These are phyloP conservation scores for Halophytophthora batemanensis DNA, from an alignment of 352 stramenopile species.

Conservation along the genomic window DNA sequence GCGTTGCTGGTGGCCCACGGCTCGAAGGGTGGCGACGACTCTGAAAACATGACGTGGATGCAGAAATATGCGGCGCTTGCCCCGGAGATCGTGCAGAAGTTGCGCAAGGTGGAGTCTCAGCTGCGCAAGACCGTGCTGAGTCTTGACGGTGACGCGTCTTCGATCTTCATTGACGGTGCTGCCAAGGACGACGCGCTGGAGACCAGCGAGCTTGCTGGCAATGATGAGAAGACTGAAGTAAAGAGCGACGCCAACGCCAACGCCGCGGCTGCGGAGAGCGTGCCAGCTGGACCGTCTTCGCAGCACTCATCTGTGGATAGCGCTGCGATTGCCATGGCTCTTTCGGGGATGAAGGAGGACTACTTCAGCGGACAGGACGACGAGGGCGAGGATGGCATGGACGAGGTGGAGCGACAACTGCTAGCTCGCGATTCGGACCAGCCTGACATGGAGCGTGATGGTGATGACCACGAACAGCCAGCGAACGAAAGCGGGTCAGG, in stretches of 20 bases:
- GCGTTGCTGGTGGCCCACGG: conserved; percentile 33
- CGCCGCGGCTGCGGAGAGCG: conserved; percentile 1
- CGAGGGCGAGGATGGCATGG: conserved; percentile 17
- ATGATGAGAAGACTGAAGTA: conserved; percentile 1
- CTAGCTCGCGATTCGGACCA: conserved; percentile 17
- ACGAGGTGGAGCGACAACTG: conserved; percentile 13
- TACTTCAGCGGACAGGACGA: conserved; percentile 30
- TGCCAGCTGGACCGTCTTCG: conserved; percentile 14
- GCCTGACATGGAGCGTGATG: conserved; percentile 25
- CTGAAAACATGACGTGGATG: conserved; percentile 34
- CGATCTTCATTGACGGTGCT: conserved; percentile 10
- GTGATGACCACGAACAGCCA: conserved; percentile 14
- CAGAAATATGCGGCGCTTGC: conserved; percentile 51
- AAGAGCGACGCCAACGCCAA: not conserved
- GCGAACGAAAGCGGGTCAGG: conserved; percentile 2
- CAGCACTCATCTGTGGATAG: conserved; percentile 28
- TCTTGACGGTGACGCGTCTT: conserved; percentile 16
- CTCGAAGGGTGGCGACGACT: conserved; percentile 19
- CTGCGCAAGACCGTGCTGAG: conserved; percentile 38
- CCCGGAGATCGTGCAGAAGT: conserved; percentile 43
- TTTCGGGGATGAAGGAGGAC: conserved; percentile 29
- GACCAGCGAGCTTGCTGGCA: not conserved
- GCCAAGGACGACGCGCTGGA: conserved; percentile 5
- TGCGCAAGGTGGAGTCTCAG: conserved; percentile 36
- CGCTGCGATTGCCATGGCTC: conserved; percentile 21